Conservation (phyloP, 495 filamentous ascomycete species). For the Penicillium samsonianum region DNA sequence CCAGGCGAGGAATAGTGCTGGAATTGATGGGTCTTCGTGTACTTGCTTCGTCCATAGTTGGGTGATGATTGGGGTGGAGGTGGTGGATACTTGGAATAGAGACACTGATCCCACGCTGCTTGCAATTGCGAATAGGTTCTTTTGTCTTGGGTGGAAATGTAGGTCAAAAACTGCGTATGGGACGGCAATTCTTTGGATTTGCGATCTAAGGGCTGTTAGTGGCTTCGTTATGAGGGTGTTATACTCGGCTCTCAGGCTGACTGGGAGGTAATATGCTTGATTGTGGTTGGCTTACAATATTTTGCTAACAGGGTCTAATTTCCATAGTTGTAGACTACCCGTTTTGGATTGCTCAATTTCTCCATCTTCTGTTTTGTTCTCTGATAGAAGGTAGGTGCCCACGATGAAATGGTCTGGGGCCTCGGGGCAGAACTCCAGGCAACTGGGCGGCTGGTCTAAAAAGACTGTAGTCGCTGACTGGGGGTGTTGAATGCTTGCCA, state of each 20-base stretch:
- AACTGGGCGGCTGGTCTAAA: conserved; percentile 71
- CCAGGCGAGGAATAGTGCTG: conserved; percentile 75
- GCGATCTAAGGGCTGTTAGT: conserved; percentile 27
- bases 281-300: conserved; percentile 48
- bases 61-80: conserved; percentile 20
- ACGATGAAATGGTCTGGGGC: conserved; percentile 70
- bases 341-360: conserved; percentile 59
- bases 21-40: conserved; percentile 51
- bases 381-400: conserved; percentile 81
- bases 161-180: conserved; percentile 81
- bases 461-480: conserved; percentile 40
- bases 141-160: conserved; percentile 68
- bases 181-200: conserved; percentile 50
- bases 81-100: conserved; percentile 53
- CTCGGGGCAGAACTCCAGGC: conserved; percentile 74
- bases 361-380: conserved; percentile 36
- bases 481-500: conserved; percentile 28
- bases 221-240: not conserved
- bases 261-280: not conserved
- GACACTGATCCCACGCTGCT: conserved; percentile 70
- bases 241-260: not conserved
- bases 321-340: conserved; percentile 71
- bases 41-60: conserved; percentile 41
- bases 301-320: conserved; percentile 43
- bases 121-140: conserved; percentile 63